Conservation (phyloP, 139 green algal species). For the Chlorella sp. region DNA sequence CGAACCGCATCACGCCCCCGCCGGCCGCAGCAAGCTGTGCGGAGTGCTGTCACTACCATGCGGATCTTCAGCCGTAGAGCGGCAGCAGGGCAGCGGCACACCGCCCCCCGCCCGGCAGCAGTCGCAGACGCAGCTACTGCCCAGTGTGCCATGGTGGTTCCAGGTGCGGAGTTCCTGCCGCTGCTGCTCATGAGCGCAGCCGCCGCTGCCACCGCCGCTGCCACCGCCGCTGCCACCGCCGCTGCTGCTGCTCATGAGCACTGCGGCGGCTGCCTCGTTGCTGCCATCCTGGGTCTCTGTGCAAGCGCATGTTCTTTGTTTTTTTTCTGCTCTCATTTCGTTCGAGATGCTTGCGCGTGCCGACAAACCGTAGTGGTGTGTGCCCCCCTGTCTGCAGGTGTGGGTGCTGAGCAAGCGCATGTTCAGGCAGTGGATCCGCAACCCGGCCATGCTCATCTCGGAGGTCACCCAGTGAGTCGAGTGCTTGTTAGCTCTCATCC, state of each 20-base stretch:
- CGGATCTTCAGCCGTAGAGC: neutral
- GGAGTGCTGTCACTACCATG: neutral
- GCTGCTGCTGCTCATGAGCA: neutral
- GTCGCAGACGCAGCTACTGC: neutral
- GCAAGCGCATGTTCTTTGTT: too few species aligned
- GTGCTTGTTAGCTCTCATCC: neutral
- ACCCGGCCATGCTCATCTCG: conserved; percentile 41
- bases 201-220: neutral
- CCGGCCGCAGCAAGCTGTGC: neutral
- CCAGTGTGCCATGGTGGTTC: neutral
- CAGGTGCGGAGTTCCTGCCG: neutral
- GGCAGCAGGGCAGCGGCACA: neutral
- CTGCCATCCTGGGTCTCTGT: too few species aligned
- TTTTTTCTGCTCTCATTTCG: too few species aligned
- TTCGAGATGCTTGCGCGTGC: too few species aligned
- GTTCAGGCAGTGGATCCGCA: conserved; percentile 39
- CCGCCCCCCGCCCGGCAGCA: too few species aligned
- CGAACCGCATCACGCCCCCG: neutral
- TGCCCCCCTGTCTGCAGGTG: neutral
- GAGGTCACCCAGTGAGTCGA: conserved; percentile 12
- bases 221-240: neutral
- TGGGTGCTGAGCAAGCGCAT: conserved; percentile 39
- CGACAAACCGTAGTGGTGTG: neutral
- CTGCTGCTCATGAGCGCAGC: too few species aligned
- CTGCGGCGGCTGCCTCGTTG: too few species aligned